Conservation (phyloP, 805 yeast species). For the Osmozyma mogii region DNA sequence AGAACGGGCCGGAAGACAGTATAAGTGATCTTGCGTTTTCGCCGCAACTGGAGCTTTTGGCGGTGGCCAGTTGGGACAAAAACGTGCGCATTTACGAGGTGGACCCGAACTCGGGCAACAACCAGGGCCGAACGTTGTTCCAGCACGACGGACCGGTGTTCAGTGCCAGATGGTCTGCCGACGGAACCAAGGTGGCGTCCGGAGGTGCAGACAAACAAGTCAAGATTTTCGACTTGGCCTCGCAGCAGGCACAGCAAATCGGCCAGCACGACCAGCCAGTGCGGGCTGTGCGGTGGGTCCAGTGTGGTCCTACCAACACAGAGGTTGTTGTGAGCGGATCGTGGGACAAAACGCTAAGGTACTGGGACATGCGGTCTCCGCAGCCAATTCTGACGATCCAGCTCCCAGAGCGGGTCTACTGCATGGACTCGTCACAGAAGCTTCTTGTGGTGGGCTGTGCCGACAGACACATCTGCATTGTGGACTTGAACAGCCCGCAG, state of each 20-base stretch:
- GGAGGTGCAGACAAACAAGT: conserved; percentile 92
- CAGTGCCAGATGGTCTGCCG: conserved; percentile 72
- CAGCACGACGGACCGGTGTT: conserved; percentile 89
- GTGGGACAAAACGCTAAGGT: conserved; percentile 91
- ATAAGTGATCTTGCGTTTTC: conserved; percentile 79
- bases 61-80: conserved; percentile 91
- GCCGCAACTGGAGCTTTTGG: conserved; percentile 72
- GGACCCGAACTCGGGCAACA: conserved; percentile 57
- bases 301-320: conserved; percentile 76
- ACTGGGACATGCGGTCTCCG: conserved; percentile 90
- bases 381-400: conserved; percentile 74
- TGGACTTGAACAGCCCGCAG: conserved; percentile 79
- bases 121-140: conserved; percentile 82
- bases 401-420: conserved; percentile 85
- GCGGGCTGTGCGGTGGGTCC: conserved; percentile 63
- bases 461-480: conserved; percentile 68
- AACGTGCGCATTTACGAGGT: conserved; percentile 91
- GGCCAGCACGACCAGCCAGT: conserved; percentile 86
- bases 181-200: conserved; percentile 80
- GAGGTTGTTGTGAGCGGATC: conserved; percentile 86
- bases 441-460: conserved; percentile 92
- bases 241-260: conserved; percentile 76
- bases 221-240: conserved; percentile 69
- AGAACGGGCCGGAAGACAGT: conserved; percentile 88
- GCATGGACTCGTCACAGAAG: conserved; percentile 78